phyloP scores from a whole-genome alignment of 305 asterid genomes.

The Fraxinus dipetala region DNA sequence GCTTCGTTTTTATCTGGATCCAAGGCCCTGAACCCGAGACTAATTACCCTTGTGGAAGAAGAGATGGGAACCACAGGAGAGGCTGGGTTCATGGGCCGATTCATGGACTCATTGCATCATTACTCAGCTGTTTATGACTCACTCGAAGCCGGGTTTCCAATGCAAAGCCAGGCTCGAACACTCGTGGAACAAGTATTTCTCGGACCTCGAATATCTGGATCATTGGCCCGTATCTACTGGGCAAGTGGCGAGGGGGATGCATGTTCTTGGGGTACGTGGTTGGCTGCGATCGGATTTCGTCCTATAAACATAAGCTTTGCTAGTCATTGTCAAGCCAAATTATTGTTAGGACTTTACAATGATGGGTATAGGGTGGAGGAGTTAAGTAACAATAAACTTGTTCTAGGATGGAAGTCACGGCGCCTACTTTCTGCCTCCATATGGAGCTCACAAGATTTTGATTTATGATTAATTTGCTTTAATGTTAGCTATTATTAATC shows the following conservation, averaged over 20 bases:
- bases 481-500: not conserved
- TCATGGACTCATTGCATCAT: slow-evolving; percentile 67
- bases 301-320: slow-evolving; percentile 56
- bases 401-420: slow-evolving; percentile 72
- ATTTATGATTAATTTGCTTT: slow-evolving; percentile 22
- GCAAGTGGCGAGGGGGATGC: slow-evolving; percentile 31
- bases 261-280: slow-evolving; percentile 57
- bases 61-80: slow-evolving; percentile 37
- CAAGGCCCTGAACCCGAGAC: slow-evolving; percentile 47
- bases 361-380: slow-evolving; percentile 81
- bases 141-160: slow-evolving; percentile 69
- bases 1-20: slow-evolving; percentile 58
- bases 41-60: slow-evolving; percentile 70
- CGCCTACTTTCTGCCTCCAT: slow-evolving; percentile 76
- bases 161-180: slow-evolving; percentile 58
- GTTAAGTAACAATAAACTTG: slow-evolving; percentile 47
- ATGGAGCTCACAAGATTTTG: slow-evolving; percentile 54
- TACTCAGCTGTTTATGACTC: slow-evolving; percentile 65
- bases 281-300: slow-evolving; percentile 43
- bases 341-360: slow-evolving; percentile 60
- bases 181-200: slow-evolving; percentile 62
- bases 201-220: slow-evolving; percentile 52
- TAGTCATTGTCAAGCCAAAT: slow-evolving; percentile 73
- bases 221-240: slow-evolving; percentile 50
- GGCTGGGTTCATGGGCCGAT: slow-evolving; percentile 57